Evolutionary conservation across 352 stramenopile genomes (phyloP), one percentile per base, ranked within the genome.

Genomic region (Peronospora farinosa): DNA sequence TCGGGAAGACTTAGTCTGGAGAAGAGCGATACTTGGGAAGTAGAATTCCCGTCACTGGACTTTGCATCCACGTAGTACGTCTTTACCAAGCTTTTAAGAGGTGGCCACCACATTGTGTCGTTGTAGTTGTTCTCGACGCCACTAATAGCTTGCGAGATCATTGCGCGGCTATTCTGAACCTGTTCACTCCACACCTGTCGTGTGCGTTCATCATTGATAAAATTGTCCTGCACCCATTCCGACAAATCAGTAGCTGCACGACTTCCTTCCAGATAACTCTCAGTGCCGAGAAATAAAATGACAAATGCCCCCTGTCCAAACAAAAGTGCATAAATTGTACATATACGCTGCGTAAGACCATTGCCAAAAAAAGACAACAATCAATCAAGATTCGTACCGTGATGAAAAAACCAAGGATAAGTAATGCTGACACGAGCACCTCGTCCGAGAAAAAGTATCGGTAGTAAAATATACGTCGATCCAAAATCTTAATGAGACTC

Each of bases 371-470:
- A 13, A n/a, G n/a, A n/a, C n/a, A n/a, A 37, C 9, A 7, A 23
- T 39, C 33, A 11, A 49, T 23, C 15, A 12, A 6, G 23, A 27
- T 10, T 30, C 62, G 35, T 69, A 92, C 82, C 33, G 83, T 90
- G 11, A 76, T 76, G 57, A 91, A 94, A 47, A 90, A 92, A 1
- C 83, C 78, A 19, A 92, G 55, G 38, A 94, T 89, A 35, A 94
- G 63, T 36, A 90, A 44, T 33, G 55, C 60, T 13, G 83, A 91
- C 27, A 94, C 83, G 10, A 94, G 68, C 49, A 92, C 81, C 60
- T 94, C 81, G 48, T 94, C 83, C 23, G 83, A 92, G 47, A 94
- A 77, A 52, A 94, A 94, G 57, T 88, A 87, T 2, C 83, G 83
- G 43, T 94, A 94, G 65, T 92, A 91, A 37, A 94, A 94, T 37